A percentile compares a stretch with the other conserved stretches of the same genome.
Conservation (phyloP, 1,284 basidiomycete genomes). For the Sanguinoderma infundibulare region DNA sequence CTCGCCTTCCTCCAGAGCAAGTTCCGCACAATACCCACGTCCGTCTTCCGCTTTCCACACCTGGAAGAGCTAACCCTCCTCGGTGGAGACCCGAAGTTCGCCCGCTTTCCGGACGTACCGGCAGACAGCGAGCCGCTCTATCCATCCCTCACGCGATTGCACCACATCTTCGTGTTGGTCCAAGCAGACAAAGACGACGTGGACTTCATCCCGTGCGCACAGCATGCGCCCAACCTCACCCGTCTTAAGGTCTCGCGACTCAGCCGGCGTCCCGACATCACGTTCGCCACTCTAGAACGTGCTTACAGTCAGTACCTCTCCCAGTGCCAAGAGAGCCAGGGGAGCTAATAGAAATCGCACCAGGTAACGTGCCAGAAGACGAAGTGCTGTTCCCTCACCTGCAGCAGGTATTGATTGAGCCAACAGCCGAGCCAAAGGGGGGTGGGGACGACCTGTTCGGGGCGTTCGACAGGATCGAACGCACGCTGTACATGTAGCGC, state of each 20-base stretch:
- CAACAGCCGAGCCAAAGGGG: not conserved
- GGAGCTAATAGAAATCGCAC: too few relatives aligned
- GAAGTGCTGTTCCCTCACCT: not conserved
- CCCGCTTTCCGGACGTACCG: constrained; percentile 5
- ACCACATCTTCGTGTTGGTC: constrained; percentile 3
- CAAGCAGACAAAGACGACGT: constrained; percentile 5
- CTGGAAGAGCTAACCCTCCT: constrained; percentile 19
- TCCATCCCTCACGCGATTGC: constrained; percentile 16
- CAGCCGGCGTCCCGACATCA: not conserved
- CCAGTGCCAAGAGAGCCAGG: too few relatives aligned
- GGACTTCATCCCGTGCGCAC: constrained; percentile 15
- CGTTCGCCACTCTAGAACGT: not conserved
- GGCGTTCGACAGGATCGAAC: not conserved
- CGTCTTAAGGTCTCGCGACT: constrained; percentile 4
- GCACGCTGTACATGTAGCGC: not conserved
- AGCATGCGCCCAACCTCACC: constrained; percentile 16
- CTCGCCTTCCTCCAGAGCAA: constrained; percentile 15
- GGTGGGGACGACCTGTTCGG: not conserved
- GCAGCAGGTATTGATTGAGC: not conserved
- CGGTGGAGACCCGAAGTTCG: constrained; percentile 19
- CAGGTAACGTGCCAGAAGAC: not conserved
- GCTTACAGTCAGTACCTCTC: not conserved
- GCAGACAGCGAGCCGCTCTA: constrained; percentile 8
- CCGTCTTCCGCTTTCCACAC: constrained; percentile 12
- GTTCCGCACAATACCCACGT: constrained; percentile 10